Evolutionary conservation across 1,284 basidiomycete genomes (phyloP), one percentile per base, ranked within the genome.

Genomic region (Trametes pubescens): DNA sequence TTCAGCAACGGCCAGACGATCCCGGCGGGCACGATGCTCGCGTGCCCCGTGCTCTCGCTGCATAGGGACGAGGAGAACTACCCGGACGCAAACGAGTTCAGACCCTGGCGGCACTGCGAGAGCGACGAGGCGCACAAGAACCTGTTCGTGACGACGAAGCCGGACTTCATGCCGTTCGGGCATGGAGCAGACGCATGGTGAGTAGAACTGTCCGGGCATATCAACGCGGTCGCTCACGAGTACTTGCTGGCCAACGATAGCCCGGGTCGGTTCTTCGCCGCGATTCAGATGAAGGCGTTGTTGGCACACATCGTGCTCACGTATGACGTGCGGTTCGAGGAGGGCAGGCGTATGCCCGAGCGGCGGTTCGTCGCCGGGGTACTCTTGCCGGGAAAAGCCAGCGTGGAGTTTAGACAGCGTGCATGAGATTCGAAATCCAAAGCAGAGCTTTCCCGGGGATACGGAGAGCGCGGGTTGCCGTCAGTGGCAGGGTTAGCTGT

Each of bases 111-210:
- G 8, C 46, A 47, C 22, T 47, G 22, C 21, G 51, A 62, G 18
- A 51, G 4, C 26, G 13, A 18, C 65, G 1, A 69, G 70, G 46
- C 61, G 62, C 14, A 62, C 46, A 67, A 67, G 51, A 67, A 72
- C 43, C 65, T 71, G 62, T 56, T 69, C 18, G 68, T 73, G 35
- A 64, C 61, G n/a, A 69, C 68, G 21, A 69, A 59, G 26, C 4
- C 49, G 0, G 70, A 73, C 18, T 72, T 69, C 51, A n/a, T 75
- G 4, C 11, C 68, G 29, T 75, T 74, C 37, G 75, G 75, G 14
- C 65, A 72, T 48, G 75, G 75, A 5, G 66, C 65, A 24, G 70
- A 72, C 56, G 67, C 66, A 65, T 76, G 75, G 75, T 75, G 57
- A 21, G 72, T 71, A 5, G 40, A n/a, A n/a, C n/a, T n/a, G n/a